Evolutionary conservation across 257 asterid species (phyloP), one percentile per base, ranked within the genome.

Genomic region (Osmanthus fragrans): DNA sequence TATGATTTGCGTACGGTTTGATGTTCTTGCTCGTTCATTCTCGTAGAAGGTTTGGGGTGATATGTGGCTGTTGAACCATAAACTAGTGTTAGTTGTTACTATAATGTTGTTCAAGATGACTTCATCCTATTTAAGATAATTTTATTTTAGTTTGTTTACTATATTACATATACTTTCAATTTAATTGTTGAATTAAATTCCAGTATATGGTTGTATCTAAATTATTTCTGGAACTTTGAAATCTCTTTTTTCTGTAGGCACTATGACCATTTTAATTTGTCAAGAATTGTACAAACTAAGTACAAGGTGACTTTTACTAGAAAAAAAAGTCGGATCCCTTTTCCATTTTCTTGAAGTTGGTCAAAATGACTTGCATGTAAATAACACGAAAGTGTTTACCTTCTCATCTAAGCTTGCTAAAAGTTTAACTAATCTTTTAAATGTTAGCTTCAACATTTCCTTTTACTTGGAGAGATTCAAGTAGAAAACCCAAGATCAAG

Each of bases 1-100:
- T 27, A 36, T 74, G 40, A 56, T 37, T 33, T 49, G 69, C 68
- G 36, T 75, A 72, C 23, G 18, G 19, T 71, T 37, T 71, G 63
- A 16, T 69, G 73, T 33, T 4, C n/a, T 4, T 47, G 56, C 56
- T 13, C 27, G 64, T 2, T 54, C 64, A 54, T 54, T n/a, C 4
- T 19, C 12, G 11, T 54, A n/a, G 25, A 11, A 54, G 25, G 64
- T 54, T 19, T 54, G 64, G 10, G 27, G n/a, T 54, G 21, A 54
- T 54, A 54, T 54, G 25, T 54, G 25, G 64, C 12, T n/a, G 25
- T 23, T 27, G 33, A 63, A 27, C 19, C 12, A 27, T 10, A 27
- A 25, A 63, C 29, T 16, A 0, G 36, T 63, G 34, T 25, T 23
- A 27, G 69, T 63, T 9, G 4, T 1, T n/a, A 25, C 12, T 16